Base-by-base conservation (phyloP, 2,329 filamentous ascomycete species). In the Phaeosphaeria sp. region DNA sequence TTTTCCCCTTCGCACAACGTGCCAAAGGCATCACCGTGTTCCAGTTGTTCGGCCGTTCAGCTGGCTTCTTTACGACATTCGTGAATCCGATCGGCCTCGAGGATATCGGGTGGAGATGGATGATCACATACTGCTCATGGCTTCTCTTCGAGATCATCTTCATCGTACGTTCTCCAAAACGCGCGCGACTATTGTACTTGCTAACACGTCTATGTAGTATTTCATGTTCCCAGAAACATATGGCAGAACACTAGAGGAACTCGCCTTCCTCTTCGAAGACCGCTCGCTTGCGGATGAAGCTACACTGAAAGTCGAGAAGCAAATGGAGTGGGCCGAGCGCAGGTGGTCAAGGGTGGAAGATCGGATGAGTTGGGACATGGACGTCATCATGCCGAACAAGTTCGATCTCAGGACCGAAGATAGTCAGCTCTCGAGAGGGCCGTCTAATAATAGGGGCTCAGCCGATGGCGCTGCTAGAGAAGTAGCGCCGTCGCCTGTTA, bases 181-280 rank as follows among this genome's bases (percentile, higher is more conserved):
- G 20, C 8, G 24, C 11, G n/a, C 25, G 44, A 6, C 21, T 47
- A 48, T 51, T 22, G 9, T 15, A 48, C 25, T 13, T 20, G 15
- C 30, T 40, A 30, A 9, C 6, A 52, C 51, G 1, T 7, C 2
- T 3, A 6, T 13, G 1, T n/a, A 68, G 67, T 89, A 85, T 75
- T 87, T 87, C 78, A 84, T 89, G 76, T 89, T 88, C 69, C 83
- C 89, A 46, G 89, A 92, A 79, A 91, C 89, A 11, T 88, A 87
- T 68, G 88, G 88, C 1, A 86, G 87, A 1, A 90, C 88, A 0
- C 83, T 91, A 0, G 89, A 91, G 73, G 87, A 90, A 73, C 84
- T 90, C 63, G 85, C 88, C 33, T 73, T 73, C 61, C 59, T 75
- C 15, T 75, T 74, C 57, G 72, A 75, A 61, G 69, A 72, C 55